Evolutionary conservation across 495 filamentous ascomycete genomes (phyloP).

Genomic region (Hypoxylon fragiforme): DNA sequence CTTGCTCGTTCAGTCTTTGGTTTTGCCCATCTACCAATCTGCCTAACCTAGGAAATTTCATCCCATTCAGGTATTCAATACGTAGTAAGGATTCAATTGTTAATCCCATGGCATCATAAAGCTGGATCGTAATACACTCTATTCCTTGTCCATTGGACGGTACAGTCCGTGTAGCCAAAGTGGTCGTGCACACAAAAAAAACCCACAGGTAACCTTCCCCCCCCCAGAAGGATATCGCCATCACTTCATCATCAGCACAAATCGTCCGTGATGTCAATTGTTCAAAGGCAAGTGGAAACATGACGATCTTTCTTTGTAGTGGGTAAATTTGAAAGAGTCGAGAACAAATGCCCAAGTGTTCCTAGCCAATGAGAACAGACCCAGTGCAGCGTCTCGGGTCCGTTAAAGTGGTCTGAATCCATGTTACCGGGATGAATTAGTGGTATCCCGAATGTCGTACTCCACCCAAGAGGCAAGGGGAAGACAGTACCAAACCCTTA

Average conservation of each 20-base stretch:
- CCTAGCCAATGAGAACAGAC: conserved; percentile 19
- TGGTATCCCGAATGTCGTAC: conserved; percentile 4
- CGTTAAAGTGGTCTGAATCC: conserved; percentile 14
- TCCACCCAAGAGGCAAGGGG: conserved; percentile 7
- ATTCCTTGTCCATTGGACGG: no score
- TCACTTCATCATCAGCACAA: conserved; percentile 8
- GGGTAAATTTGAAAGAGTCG: conserved; percentile 3
- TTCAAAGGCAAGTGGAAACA: no score
- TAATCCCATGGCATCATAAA: neutral
- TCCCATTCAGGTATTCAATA: neutral
- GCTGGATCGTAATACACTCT: neutral
- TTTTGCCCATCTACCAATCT: neutral
- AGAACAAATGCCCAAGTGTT: neutral
- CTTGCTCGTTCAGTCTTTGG: no score
- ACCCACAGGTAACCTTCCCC: neutral
- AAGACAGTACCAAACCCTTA: neutral
- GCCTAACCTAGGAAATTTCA: neutral
- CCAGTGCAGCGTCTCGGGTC: conserved; percentile 32
- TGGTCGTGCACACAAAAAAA: neutral
- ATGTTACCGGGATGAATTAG: conserved; percentile 9
- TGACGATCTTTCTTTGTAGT: neutral
- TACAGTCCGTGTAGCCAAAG: neutral
- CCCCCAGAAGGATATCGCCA: conserved; percentile 10
- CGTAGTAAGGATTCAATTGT: neutral
- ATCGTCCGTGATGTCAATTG: conserved; percentile 7